Evolutionary conservation across 495 filamentous ascomycete genomes (phyloP).

Genomic region (Trichoderma orchidacearum): DNA sequence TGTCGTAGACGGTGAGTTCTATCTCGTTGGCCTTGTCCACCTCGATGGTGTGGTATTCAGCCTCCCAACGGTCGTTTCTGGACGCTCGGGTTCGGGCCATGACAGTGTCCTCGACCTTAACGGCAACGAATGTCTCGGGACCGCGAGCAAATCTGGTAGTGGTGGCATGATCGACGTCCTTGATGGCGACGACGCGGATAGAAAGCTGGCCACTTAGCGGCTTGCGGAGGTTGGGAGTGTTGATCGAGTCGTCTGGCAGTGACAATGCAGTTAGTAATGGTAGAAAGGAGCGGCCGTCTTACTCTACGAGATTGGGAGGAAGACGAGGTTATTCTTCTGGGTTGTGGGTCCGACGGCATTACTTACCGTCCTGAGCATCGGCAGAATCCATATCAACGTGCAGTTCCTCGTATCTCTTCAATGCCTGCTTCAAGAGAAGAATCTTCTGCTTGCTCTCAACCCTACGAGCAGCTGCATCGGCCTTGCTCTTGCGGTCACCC

Average conservation of each 20-base stretch:
- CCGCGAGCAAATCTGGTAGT: slow-evolving; percentile 75
- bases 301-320: not conserved
- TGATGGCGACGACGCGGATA: slow-evolving; percentile 74
- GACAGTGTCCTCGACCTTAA: slow-evolving; percentile 91
- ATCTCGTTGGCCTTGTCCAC: slow-evolving; percentile 99
- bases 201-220: slow-evolving; percentile 81
- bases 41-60: slow-evolving; percentile 77
- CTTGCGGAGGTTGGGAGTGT: slow-evolving; percentile 85
- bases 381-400: slow-evolving; percentile 85
- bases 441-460: slow-evolving; percentile 98
- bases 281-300: no score
- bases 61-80: slow-evolving; percentile 77
- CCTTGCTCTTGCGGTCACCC: slow-evolving; percentile 89
- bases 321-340: not conserved
- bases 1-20: slow-evolving; percentile 95
- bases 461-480: slow-evolving; percentile 76
- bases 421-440: slow-evolving; percentile 82
- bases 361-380: slow-evolving; percentile 73
- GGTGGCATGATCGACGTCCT: slow-evolving; percentile 88
- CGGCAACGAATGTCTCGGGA: slow-evolving; percentile 85
- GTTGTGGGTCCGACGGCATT: not conserved
- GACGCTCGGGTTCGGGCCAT: slow-evolving; percentile 81
- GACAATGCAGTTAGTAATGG: slow-evolving; percentile 5
- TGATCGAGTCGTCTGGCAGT: slow-evolving; percentile 80
- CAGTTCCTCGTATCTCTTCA: slow-evolving; percentile 94